Base-by-base conservation (phyloP, 2,329 filamentous ascomycete species). In the Exophiala dermatitidis region DNA sequence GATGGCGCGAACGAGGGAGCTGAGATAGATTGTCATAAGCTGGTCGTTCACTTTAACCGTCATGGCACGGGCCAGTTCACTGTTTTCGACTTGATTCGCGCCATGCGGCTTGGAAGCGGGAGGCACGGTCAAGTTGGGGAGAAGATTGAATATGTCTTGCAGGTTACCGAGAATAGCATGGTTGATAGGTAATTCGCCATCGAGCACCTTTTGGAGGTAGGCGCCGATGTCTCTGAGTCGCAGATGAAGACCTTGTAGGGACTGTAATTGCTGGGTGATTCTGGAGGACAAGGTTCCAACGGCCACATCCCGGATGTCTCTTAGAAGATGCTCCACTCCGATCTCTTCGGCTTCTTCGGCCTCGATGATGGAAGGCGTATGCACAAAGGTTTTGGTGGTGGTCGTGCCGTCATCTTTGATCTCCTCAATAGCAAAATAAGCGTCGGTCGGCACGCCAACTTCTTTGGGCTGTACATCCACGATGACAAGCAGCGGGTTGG, bases 391-490 rank as follows among this genome's bases (percentile, higher is more conserved):
- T 76, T 93, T 94, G 60, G 88, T 84, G 53, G 93, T 96, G 30
- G 91, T 95, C 58, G 93, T 97, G 69, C 93, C 93, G 68, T 98
- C 93, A 77, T 98, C 93, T 76, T 97, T 97, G 75, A 98, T 98
- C 77, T 98, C 93, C 68, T 98, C 93, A 46, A 98, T 89, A 3
- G 93, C 93, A 76, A 98, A 98, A 77, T 98, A 98, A 45, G 93
- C 93, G 74, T 98, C 93, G 47, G 93, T 98, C 19, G 93, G 93
- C 50, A 98, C 93, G 57, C 93, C 93, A 19, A 95, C 88, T 73
- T 97, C 91, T 75, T 96, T 96, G 28, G 93, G 91, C 73, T 97
- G 91, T 59, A 98, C 93, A 69, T 98, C 93, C 64, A 98, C 90
- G 72, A 98, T 98, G 68, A 97, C 91, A 49, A 98, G 81, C 63